A percentile compares a stretch with the other conserved stretches of the same genome.
Conservation (phyloP, 2,329 filamentous ascomycete species). For the Alternaria sp. region DNA sequence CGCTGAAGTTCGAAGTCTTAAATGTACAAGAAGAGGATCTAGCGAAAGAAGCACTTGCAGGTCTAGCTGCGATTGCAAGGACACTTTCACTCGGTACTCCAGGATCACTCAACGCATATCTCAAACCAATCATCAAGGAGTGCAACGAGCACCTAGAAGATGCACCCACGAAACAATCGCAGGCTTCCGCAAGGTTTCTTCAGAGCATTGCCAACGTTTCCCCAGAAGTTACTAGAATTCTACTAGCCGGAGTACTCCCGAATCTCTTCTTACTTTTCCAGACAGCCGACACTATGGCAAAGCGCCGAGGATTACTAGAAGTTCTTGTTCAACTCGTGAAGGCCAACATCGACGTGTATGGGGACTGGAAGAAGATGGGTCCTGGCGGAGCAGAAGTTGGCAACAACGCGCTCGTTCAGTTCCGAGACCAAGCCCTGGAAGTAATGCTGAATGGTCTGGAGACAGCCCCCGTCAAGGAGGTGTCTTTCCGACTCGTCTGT, state of each 20-base stretch:
- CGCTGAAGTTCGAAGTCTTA: slow-evolving; percentile 74
- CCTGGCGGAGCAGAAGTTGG: slow-evolving; percentile 41
- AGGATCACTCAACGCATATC: slow-evolving; percentile 62
- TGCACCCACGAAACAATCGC: slow-evolving; percentile 73
- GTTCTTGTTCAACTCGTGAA: slow-evolving; percentile 66
- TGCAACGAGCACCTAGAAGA: slow-evolving; percentile 74
- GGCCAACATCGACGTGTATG: slow-evolving; percentile 66
- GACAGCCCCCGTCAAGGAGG: slow-evolving; percentile 57
- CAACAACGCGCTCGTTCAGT: slow-evolving; percentile 52
- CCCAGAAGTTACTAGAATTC: slow-evolving; percentile 62
- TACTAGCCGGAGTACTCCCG: slow-evolving; percentile 66
- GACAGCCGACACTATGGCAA: slow-evolving; percentile 68
- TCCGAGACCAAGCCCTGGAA: slow-evolving; percentile 53
- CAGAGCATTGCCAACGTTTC: slow-evolving; percentile 65
- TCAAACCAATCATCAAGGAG: slow-evolving; percentile 70
- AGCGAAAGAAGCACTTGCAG: slow-evolving; percentile 66
- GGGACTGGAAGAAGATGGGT: slow-evolving; percentile 62
- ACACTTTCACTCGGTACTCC: slow-evolving; percentile 61
- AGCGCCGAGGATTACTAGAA: slow-evolving; percentile 69
- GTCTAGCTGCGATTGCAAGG: slow-evolving; percentile 64
- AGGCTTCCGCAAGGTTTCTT: slow-evolving; percentile 69
- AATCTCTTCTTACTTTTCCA: slow-evolving; percentile 68
- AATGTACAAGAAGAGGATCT: slow-evolving; percentile 73
- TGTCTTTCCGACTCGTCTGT: slow-evolving; percentile 59
- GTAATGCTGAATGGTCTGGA: slow-evolving; percentile 55